Base-by-base conservation (phyloP, 805 yeast species). In the Sungouiozyma ichnusensis region DNA sequence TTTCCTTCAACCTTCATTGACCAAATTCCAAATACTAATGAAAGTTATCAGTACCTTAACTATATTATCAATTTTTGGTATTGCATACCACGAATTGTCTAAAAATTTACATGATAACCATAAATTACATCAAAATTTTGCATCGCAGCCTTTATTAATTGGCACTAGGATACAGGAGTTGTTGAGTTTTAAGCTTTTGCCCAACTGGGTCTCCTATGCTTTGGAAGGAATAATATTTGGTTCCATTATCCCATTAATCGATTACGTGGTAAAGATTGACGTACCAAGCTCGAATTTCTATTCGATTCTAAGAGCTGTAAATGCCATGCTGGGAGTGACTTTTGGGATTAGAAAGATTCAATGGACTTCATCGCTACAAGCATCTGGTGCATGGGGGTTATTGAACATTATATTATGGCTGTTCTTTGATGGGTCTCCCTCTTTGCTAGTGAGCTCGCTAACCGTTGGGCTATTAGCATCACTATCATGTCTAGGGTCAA, bases 271-370 rank as follows among this genome's bases (percentile, higher is more conserved):
- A 36, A 40, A 44, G 41, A 47, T 19, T 43, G 47, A 9, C 39
- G 41, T 24, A 40, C 45, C 16, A 48, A 37, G 31, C 20, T 16
- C 27, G 33, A 35, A 44, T n/a, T 29, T 47, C 2, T 38, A 38
- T 24, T 17, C 55, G 15, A 48, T 58, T 2, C 44, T 57, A 19
- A 53, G 48, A 38, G 48, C 49, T 43, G 47, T 48, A 16, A 73
- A 81, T 43, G 81, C 85, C 2, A 71, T 81, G 51, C 62, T 82
- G 35, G 94, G 94, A 2, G 73, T 83, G 31, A 71, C 79, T 3
- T 82, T 77, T 53, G 86, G 85, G 18, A 71, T 83, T 29, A 71
- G 84, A 50, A 77, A 75, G 48, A 66, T 79, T 33, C 81, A 79
- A 51, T 82, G 90, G 90, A 62, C 70, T 38, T 72, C 81, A 0